These are phyloP conservation scores for Aspergillus udagawae DNA, from an alignment of 2,329 filamentous ascomycete species.

Conservation along the genomic window DNA sequence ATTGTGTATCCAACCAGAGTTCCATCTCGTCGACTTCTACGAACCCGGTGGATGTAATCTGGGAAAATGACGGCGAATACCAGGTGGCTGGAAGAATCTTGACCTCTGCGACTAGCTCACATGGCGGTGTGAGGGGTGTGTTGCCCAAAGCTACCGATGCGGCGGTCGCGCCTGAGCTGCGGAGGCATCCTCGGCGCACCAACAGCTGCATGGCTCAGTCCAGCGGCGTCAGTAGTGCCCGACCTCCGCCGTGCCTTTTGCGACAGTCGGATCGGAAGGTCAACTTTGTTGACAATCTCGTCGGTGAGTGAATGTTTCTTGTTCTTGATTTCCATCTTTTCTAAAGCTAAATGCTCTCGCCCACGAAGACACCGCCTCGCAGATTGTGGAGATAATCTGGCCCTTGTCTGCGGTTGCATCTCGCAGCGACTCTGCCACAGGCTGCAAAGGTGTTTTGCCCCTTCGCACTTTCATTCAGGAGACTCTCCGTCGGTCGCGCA, in stretches of 20 bases:
- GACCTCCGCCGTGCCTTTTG: constrained; percentile 69
- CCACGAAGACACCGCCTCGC: constrained; percentile 81
- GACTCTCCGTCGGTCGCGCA: constrained; percentile 87
- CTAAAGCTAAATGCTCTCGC: constrained; percentile 20
- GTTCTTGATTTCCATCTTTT: constrained; percentile 21
- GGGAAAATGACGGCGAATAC: constrained; percentile 38
- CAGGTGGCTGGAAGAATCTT: constrained; percentile 23
- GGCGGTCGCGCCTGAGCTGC: constrained; percentile 38
- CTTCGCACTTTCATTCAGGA: constrained; percentile 96
- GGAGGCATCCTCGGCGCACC: constrained; percentile 52
- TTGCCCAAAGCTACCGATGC: constrained; percentile 28
- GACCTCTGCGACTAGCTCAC: constrained; percentile 21
- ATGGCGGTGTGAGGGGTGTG: constrained; percentile 24
- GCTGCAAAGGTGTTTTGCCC: constrained; percentile 74
- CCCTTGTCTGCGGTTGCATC: constrained; percentile 79
- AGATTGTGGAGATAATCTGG: constrained; percentile 98
- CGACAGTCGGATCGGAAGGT: constrained; percentile 89
- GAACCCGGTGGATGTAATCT: constrained; percentile 53
- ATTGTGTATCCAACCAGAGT: constrained; percentile 59
- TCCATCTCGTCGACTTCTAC: constrained; percentile 67
- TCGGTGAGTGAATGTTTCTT: constrained; percentile 68
- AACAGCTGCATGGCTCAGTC: constrained; percentile 51
- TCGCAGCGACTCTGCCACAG: constrained; percentile 61
- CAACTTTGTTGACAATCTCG: constrained; percentile 93
- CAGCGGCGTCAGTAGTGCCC: constrained; percentile 43